These are phyloP conservation scores for Grosmannia clavigera DNA, from an alignment of 2,329 filamentous ascomycete genomes.

Conservation along the genomic window DNA sequence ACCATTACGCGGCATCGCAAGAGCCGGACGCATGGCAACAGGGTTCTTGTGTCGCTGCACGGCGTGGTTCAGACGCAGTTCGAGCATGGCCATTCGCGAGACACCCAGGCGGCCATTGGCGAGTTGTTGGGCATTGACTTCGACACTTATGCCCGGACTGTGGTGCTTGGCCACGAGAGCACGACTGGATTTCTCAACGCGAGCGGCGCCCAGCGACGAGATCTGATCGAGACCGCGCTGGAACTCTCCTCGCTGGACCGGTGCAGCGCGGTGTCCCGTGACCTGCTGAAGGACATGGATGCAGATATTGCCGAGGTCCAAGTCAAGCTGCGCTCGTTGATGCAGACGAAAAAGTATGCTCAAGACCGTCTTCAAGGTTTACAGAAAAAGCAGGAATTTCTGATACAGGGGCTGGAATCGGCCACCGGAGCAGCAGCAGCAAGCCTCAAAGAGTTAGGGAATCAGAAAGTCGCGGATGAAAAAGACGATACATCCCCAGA, in stretches of 20 bases:
- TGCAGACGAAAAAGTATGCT: background rate
- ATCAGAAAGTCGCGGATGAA: background rate
- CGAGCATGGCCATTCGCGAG: constrained; percentile 14
- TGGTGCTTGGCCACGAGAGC: constrained; percentile 21
- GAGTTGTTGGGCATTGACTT: constrained; percentile 20
- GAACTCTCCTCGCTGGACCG: constrained; percentile 16
- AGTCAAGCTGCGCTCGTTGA: background rate
- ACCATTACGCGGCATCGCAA: constrained; percentile 19
- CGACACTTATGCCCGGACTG: constrained; percentile 19
- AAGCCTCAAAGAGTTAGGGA: background rate
- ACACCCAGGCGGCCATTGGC: constrained; percentile 18
- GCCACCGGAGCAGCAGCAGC: background rate
- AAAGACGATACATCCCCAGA: background rate
- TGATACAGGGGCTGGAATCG: background rate
- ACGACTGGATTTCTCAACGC: constrained; percentile 20
- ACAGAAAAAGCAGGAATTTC: background rate
- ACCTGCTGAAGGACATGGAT: background rate
- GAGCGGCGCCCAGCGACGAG: constrained; percentile 15
- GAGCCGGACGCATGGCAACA: constrained; percentile 15
- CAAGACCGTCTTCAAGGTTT: background rate
- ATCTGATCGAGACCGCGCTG: constrained; percentile 19
- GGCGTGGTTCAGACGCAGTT: constrained; percentile 17
- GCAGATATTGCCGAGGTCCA: background rate
- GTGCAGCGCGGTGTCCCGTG: constrained; percentile 5
- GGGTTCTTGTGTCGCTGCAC: constrained; percentile 17